phyloP scores from a whole-genome alignment of 2,329 filamentous ascomycete species.

The Fusarium ambrosium region DNA sequence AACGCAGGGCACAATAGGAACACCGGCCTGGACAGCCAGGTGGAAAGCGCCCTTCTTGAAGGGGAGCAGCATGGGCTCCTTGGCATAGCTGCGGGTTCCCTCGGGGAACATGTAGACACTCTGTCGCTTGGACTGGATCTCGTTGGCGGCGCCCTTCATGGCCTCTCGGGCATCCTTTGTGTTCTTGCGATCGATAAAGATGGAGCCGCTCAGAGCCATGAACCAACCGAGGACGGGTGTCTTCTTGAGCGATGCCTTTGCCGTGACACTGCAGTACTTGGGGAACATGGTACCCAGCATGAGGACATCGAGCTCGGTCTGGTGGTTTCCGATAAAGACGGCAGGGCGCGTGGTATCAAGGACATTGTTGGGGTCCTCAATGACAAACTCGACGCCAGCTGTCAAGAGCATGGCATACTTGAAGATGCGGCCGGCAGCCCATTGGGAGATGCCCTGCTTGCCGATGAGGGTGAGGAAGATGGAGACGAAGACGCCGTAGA shows the following conservation, averaged over 20 bases:
- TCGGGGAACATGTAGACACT: conserved; percentile 92
- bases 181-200: conserved; percentile 96
- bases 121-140: conserved; percentile 80
- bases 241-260: conserved; percentile 85
- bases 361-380: conserved; percentile 75
- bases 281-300: conserved; percentile 93
- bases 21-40: conserved; percentile 91
- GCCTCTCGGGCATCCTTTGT: conserved; percentile 84
- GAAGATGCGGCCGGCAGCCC: conserved; percentile 86
- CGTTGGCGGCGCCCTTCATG: conserved; percentile 84
- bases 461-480: conserved; percentile 79
- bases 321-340: conserved; percentile 95
- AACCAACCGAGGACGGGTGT: conserved; percentile 95
- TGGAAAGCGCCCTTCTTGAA: conserved; percentile 99
- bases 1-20: conserved; percentile 90
- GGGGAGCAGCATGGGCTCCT: conserved; percentile 84
- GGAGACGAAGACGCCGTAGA: conserved; percentile 82
- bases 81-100: conserved; percentile 90
- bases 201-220: conserved; percentile 86
- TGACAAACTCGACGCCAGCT: conserved; percentile 83
- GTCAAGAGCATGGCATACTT: conserved; percentile 76
- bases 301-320: conserved; percentile 94
- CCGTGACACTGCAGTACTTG: conserved; percentile 90
- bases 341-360: conserved; percentile 80
- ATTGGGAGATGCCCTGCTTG: conserved; percentile 84